Evolutionary conservation across 2,329 filamentous ascomycete genomes (phyloP), one percentile per base, ranked within the genome.

Genomic region (Incumbomyces delicatus): DNA sequence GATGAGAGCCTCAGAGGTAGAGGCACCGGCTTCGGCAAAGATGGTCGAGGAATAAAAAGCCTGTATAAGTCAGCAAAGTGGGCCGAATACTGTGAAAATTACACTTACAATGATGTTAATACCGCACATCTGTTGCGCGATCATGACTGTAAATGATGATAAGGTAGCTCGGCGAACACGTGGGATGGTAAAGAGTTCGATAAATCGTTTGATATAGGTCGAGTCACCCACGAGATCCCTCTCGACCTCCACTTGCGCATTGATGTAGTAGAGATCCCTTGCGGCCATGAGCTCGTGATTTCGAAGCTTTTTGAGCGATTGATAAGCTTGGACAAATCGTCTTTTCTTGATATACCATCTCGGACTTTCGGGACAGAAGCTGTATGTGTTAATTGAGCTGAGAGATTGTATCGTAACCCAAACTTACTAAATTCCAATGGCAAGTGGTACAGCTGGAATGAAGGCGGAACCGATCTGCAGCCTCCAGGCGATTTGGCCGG

Each of bases 391-490:
- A 27, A 8, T 27, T 27, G 5, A 8, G 8, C 5, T 8, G 4
- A 8, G 8, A 4, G 22, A 27, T 8, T 27, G 22, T 27, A 27
- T 27, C 5, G 8, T 8, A 27, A 8, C 5, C 22, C 22, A 27
- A 27, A 5, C 22, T 27, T 27, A 27, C 22, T 67, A 83, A 17
- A 81, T 67, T 34, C 72, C 67, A 4, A 75, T n/a, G 8, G 80
- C 60, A 4, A 85, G 66, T 3, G 79, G 78, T 1, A 85, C 62
- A 0, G 80, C 78, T 1, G 80, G 80, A 27, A 83, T 74, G 41
- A 83, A 78, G 2, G 81, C 78, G 2, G 78, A 80, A 11, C 72
- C 78, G 2, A 84, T 62, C 57, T 81, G 78, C 17, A 83, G 63
- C 31, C 81, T 68, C 81, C 80, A 85, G 6, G 75, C 68, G 30